Base-by-base conservation (phyloP, 2,329 filamentous ascomycete genomes). In the Neofusicoccum cordaticola region DNA sequence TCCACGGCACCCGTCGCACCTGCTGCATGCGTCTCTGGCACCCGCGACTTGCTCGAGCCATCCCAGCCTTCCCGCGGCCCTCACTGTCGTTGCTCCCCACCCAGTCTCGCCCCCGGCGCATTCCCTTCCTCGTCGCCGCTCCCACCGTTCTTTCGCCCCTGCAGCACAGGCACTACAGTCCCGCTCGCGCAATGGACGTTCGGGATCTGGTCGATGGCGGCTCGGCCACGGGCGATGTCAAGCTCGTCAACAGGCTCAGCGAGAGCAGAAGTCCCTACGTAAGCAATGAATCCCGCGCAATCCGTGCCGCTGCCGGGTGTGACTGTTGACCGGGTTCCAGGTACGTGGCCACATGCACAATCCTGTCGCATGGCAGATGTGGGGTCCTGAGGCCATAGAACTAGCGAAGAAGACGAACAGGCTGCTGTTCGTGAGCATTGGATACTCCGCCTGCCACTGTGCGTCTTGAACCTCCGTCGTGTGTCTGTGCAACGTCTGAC, bases 391-490 rank as follows among this genome's bases (percentile, higher is more conserved):
- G 72, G 87, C 92, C 15, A 83, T 97, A 62, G 85, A 86, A 68
- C 83, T 93, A 53, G 94, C 95, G 15, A 90, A 87, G 76, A 86
- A 83, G 70, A 87, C 93, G 70, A 96, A 98, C 77, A 91, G 93
- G 72, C 83, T 97, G 65, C 88, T 99, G 66, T 98, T 97, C 74
- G 82, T 98, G 67, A 96, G 94, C 75, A 93, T 98, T 72, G 95
- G 95, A 56, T 99, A 97, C 81, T 90, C 90, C 19, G 93, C 95
- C 47, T 98, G 95, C 76, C 94, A 98, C 80, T 96, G 95, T 95
- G 80, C 74, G 90, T 82, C 45, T 39, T 60, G 44, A 34, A 19
- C 37, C 13, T 35, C 15, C 2, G 8, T 31, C 3, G 27, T 27
- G 8, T 27, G 7, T 19, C 5, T 13, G 41, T 31, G 8, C 41